Evolutionary conservation across 2,329 filamentous ascomycete genomes (phyloP), one percentile per base, ranked within the genome.

Genomic region (Penicillium freii): DNA sequence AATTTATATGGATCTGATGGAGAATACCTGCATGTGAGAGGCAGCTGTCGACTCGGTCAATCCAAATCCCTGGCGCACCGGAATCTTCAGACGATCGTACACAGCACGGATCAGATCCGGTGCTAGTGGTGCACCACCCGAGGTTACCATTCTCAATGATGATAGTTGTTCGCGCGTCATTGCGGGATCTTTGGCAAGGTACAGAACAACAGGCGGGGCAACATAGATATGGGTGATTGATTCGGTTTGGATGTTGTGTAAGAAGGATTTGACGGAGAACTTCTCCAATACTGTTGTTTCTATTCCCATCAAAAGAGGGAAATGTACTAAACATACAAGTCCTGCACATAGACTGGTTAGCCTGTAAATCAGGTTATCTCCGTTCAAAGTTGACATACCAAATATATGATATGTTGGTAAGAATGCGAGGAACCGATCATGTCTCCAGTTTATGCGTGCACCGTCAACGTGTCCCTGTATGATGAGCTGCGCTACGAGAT

Each of bases 371-470:
- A 17, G 13, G 17, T 17, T 29, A 38, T 4, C n/a, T 17, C 3
- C 9, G 9, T 33, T 10, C 9, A n/a, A 21, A 38, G 10, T 21
- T 19, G 38, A 39, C 54, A 10, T 42, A 65, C 65, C 62, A 38
- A 63, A 67, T 8, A 67, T 66, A 38, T 66, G 62, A 33, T 33
- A 33, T 33, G 31, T 33, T 34, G 65, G 65, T 7, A 66, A 25
- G 6, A 62, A 44, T 2, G 58, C 61, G 3, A 67, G 42, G 3
- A 59, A 38, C 6, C 45, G 40, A 29, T 64, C 61, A 4, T 53
- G 46, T n/a, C 19, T 40, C 56, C 60, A 63, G 21, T 56, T 34
- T 9, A 62, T 50, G 39, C 55, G 45, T 2, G 27, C 9, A 0
- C 49, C 52, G 11, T 62, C 62, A 11, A 54, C 47, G 4, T 29